A percentile compares a stretch with the other conserved stretches of the same genome.
phyloP scores from a whole-genome alignment of 768 basidiomycete species.

The Russula lepida region DNA sequence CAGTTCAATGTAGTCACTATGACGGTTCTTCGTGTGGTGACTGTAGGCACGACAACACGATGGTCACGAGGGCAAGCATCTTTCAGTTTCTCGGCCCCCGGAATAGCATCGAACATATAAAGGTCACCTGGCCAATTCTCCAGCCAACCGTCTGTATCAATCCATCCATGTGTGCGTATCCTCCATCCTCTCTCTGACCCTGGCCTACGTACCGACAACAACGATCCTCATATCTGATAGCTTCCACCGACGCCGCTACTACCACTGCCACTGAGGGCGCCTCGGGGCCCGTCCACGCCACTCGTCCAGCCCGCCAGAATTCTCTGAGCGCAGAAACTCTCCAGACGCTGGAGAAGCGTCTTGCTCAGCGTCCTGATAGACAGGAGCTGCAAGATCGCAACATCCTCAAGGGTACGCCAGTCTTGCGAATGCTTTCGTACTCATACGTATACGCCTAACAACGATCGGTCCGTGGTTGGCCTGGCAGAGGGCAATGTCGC shows the following conservation, averaged over 20 bases:
- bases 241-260: constrained; percentile 4
- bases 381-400: constrained; percentile 56
- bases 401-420: constrained; percentile 52
- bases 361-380: constrained; percentile 49
- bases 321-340: constrained; percentile 31
- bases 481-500: constrained; percentile 52
- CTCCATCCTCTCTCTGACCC: neutral
- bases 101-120: neutral
- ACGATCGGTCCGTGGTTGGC: neutral
- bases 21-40: neutral
- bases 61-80: neutral
- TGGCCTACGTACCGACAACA: neutral
- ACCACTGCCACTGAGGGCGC: neutral
- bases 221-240: neutral
- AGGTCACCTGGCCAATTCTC: neutral
- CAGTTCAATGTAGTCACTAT: neutral
- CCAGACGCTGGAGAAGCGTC: constrained; percentile 44
- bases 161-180: constrained; percentile 12
- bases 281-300: constrained; percentile 4
- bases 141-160: neutral
- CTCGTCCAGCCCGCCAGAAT: constrained; percentile 24
- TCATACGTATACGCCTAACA: neutral
- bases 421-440: neutral
- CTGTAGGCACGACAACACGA: neutral
- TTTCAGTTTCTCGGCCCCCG: neutral